Evolutionary conservation across 2,329 filamentous ascomycete genomes (phyloP), one percentile per base, ranked within the genome.

Genomic region (Talaromyces sp.): DNA sequence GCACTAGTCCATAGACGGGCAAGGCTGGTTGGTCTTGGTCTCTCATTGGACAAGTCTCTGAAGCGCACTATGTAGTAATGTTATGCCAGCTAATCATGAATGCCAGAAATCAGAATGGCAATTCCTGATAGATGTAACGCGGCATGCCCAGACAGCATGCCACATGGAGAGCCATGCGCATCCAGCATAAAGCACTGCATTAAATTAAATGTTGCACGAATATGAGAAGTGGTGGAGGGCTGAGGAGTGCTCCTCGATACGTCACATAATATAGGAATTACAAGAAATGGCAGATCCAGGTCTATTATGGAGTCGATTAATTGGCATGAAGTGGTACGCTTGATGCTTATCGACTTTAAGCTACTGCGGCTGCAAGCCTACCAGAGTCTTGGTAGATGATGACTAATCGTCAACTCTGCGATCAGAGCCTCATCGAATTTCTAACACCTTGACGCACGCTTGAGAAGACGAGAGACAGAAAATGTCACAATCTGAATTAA

Each of bases 331-430:
- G 31, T 35, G 31, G 50, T 54, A 13, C 50, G 27, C n/a, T 35
- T 54, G 22, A 54, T 54, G 50, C 50, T 54, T 54, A 54, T 54
- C 50, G 50, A 16, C 50, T 10, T 54, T 54, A 54, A 54, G 50
- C 50, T 54, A 35, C 11, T 52, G 27, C 31, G 31, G 50, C 50
- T n/a, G 50, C 48, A 52, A 52, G 48, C 24, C 48, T 33, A 54
- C 27, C 27, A 54, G 31, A 19, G 31, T 3, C 27, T 52, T 22
- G 31, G 24, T 10, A 8, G 31, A 16, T 14, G 45, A 19, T 54
- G 50, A 54, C 50, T 54, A 54, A 54, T 31, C 27, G 27, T 31
- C 27, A 7, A 6, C 27, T 31, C 3, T 31, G 27, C 27, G 27
- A 31, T 52, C n/a, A 31, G 47, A 50, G 47, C 47, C 19, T 50